Evolutionary conservation across 139 green algal genomes (phyloP), one percentile per base, ranked within the genome.

Genomic region (Astrephomene gubernaculifera): DNA sequence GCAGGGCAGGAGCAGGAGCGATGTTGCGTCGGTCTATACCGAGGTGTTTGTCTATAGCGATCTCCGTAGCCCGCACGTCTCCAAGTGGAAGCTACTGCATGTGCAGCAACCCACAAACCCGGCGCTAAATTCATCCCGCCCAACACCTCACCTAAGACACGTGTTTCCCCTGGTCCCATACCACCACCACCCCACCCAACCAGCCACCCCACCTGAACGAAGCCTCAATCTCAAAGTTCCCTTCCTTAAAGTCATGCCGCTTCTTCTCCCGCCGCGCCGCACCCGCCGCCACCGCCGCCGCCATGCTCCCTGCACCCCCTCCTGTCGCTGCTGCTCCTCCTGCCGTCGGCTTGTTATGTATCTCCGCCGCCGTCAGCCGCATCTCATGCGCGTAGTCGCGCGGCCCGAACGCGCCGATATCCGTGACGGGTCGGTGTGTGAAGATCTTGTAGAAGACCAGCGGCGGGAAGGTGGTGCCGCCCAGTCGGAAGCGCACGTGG

Each of bases 371-470:
- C 25, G 27, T 79, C 8, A 39, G 2, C 8, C 44, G 25, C 29
- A 70, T 49, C 83, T 94, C 89, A 17, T 72, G 70, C 1, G 89
- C 89, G 57, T 94, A 93, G 82, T 92, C 85, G 0, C 89, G 86
- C 7, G 91, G 90, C n/a, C 88, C 89, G 83, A 92, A 94, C 31
- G 90, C 84, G 57, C 86, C 71, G 44, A 91, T 89, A 45, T 92
- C 86, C 49, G 79, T 33, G 53, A 78, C 49, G 68, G 54, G 45
- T 4, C 80, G 69, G 81, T 96, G 92, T 39, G 94, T 97, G 88
- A 92, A 96, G 27, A 97, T 95, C 70, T 97, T 97, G 90, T 97
- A 97, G 49, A 95, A 93, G 29, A 97, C 82, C n/a, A 92, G 84
- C 0, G 95, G 95, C 2, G 95, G 95, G 73, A 95, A 97, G 19